A percentile compares a stretch with the other conserved stretches of the same genome.
phyloP scores from a whole-genome alignment of 305 asterid genomes.

The Fraxinus sp. region DNA sequence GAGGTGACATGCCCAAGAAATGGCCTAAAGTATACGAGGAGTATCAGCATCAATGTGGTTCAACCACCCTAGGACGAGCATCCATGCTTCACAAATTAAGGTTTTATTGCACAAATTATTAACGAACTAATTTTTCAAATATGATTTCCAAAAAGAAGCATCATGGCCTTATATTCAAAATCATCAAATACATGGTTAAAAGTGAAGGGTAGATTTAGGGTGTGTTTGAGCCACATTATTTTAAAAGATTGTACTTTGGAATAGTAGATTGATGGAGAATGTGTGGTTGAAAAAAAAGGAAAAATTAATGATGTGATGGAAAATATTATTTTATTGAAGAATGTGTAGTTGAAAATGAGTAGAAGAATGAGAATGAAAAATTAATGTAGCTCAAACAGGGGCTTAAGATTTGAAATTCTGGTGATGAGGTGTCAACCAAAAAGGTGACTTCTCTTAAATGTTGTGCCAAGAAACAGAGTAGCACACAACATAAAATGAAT shows the following conservation, averaged over 20 bases:
- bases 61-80: neutral
- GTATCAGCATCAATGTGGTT: neutral
- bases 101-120: neutral
- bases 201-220: neutral
- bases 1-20: neutral
- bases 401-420: neutral
- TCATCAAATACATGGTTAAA: neutral
- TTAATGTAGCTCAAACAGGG: too few relatives aligned
- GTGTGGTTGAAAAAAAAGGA: too few relatives aligned
- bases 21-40: neutral
- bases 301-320: too few relatives aligned
- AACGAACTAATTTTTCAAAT: neutral
- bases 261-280: too few relatives aligned
- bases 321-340: too few relatives aligned
- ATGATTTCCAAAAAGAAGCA: neutral
- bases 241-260: too few relatives aligned
- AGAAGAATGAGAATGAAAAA: too few relatives aligned
- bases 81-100: neutral
- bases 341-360: too few relatives aligned
- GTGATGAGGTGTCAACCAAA: neutral
- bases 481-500: neutral
- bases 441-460: neutral
- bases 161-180: neutral
- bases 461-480: neutral
- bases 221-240: too few relatives aligned